Base-by-base conservation (phyloP, 805 yeast genomes). In the Torulaspora microellipsoides region DNA sequence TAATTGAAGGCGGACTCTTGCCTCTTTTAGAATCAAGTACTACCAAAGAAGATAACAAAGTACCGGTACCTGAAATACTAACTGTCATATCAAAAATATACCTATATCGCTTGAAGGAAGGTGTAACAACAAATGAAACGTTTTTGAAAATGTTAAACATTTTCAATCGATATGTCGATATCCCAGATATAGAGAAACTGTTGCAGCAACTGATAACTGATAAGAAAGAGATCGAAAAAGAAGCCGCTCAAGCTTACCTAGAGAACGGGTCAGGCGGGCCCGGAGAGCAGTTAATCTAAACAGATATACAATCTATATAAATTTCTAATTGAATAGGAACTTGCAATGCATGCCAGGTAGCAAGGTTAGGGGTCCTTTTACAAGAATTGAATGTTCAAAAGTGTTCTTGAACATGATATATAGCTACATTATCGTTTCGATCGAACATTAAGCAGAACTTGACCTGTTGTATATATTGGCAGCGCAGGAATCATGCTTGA, bases 1-100 rank as follows among this genome's bases (percentile, higher is more conserved):
- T 86, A 3, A 81, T 89, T 48, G 89, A 84, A 35, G 75, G 75
- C 32, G 91, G 90, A 1, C 69, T 91, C 30, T 75, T 88, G 58
- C 89, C 96, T 11, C 69, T 59, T 15, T 37, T 59, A 25, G 54
- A 55, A 32, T 41, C 53, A 10, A 46, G 43, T 28, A 38, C 47
- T n/a, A 30, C 51, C 13, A 41, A 48, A 35, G 42, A 45, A 34
- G 36, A 36, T 23, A 27, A 42, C 25, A 49, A 42, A 8, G 44
- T 49, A 8, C 82, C 93, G 0, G 81, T 88, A 40, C 69, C 74
- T 40, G 88, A 83, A 47, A 79, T 85, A 1, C 70, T 93, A 42
- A 71, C 78, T 10, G 64, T 86, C 37, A 71, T 84, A 9, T 80
- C 95, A 44, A 85, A 84, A 56, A 71, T 75, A n/a, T 80, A 77